Base-by-base conservation (phyloP, 1,284 basidiomycete species). In the Ganoderma meredithae region DNA sequence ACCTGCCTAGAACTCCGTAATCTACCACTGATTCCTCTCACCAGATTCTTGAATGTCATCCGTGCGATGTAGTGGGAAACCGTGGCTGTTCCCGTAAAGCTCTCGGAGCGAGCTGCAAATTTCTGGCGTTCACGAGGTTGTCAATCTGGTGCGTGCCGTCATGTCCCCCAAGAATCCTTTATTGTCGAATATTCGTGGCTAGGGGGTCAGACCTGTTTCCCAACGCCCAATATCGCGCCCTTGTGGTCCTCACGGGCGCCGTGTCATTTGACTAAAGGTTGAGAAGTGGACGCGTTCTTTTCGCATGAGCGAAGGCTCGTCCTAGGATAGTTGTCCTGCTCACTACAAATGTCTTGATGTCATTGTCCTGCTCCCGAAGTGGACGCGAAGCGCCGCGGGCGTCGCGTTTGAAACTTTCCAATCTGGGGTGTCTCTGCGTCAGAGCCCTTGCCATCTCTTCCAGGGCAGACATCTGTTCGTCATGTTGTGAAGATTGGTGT, bases 21-120 rank as follows among this genome's bases (percentile, higher is more conserved):
- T 71, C 27, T 25, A 71, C 62, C 60, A 43, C 71, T 71, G 69
- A 72, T 69, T 62, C 67, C 60, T 65, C 71, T 71, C 68, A 68
- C 71, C 60, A 69, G 65, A 69, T 65, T 25, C 47, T 15, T 39
- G 43, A 41, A 43, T 39, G 39, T 40, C 39, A 15, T 22, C 41
- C 22, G 36, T 43, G 58, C 58, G 55, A 58, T 58, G n/a, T 36
- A 58, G 55, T 60, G n/a, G 22, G 58, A 17, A 25, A 43, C 13
- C 27, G 39, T 62, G 36, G 33, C 44, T 22, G 59, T 40, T 59
- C 49, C n/a, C 40, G 53, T 36, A 43, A 43, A 60, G 58, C 58
- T 39, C 55, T 62, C 58, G n/a, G 36, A 25, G 22, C 13, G 58
- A 25, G 22, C 58, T 39, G 58, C 25, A 19, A 27, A 41, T 60